Conservation (phyloP, 257 asterid species). For the Cordia subcordata region DNA sequence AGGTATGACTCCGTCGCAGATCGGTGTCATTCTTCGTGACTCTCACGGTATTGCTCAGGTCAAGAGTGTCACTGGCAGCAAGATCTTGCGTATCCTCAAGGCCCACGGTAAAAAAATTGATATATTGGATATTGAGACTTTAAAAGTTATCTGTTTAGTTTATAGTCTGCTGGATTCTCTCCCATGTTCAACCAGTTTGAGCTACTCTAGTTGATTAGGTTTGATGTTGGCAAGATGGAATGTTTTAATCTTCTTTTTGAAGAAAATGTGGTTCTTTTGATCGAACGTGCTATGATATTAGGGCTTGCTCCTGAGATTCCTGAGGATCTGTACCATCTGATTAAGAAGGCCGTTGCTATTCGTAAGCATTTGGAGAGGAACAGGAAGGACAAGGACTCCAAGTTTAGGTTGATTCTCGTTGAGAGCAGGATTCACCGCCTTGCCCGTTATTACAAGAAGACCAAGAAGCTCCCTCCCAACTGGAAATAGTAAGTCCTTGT, state of each 20-base stretch:
- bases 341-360: slow-evolving; percentile 83
- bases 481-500: slow-evolving; percentile 66
- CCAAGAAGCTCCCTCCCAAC: slow-evolving; percentile 89
- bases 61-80: slow-evolving; percentile 77
- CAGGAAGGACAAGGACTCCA: slow-evolving; percentile 88
- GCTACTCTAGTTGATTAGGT: too few species aligned
- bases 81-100: slow-evolving; percentile 85
- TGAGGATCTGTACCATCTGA: slow-evolving; percentile 73
- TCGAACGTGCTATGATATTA: slow-evolving; percentile 4
- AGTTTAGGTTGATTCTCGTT: slow-evolving; percentile 77
- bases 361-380: slow-evolving; percentile 89
- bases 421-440: slow-evolving; percentile 95
- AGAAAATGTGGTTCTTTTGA: neutral
- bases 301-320: slow-evolving; percentile 96
- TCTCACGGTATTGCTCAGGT: slow-evolving; percentile 90
- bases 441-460: slow-evolving; percentile 94
- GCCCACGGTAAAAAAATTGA: slow-evolving; percentile 54
- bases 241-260: neutral
- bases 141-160: too few species aligned
- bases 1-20: slow-evolving; percentile 79
- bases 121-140: too few species aligned
- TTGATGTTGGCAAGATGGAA: neutral
- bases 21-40: slow-evolving; percentile 84
- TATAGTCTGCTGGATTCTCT: too few species aligned
- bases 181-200: too few species aligned